phyloP scores from a whole-genome alignment of 768 basidiomycete genomes.

The Dendrothele bispora region DNA sequence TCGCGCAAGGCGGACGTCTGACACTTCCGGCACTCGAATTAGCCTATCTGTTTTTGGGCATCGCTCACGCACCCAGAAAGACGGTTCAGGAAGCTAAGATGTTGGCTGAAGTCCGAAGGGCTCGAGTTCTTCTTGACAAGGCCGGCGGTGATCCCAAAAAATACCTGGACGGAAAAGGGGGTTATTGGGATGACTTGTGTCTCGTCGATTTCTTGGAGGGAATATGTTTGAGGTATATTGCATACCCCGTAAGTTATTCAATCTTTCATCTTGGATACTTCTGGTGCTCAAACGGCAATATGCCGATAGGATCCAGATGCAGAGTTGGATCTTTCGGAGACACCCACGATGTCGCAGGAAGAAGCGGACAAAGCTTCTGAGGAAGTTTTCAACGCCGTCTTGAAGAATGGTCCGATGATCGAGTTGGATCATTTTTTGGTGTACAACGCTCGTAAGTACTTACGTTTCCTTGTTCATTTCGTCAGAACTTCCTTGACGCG shows the following conservation, averaged over 20 bases:
- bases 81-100: conserved; percentile 56
- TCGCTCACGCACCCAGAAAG: conserved; percentile 77
- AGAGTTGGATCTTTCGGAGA: conserved; percentile 41
- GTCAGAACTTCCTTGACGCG: background rate
- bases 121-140: conserved; percentile 40
- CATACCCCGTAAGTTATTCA: conserved; percentile 69
- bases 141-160: conserved; percentile 17
- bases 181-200: conserved; percentile 90
- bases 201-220: conserved; percentile 83
- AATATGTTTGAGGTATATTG: conserved; percentile 78
- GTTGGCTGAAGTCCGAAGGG: conserved; percentile 62
- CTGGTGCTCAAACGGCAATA: too few relatives aligned
- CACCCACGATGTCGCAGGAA: conserved; percentile 35
- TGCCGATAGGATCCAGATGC: conserved; percentile 60
- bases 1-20: conserved; percentile 66
- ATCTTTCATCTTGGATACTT: too few relatives aligned
- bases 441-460: conserved; percentile 80
- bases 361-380: conserved; percentile 56
- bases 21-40: conserved; percentile 83
- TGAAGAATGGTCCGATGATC: conserved; percentile 68
- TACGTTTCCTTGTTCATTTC: background rate
- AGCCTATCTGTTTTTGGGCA: conserved; percentile 74
- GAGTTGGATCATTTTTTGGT: conserved; percentile 88
- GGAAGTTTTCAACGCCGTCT: conserved; percentile 63
- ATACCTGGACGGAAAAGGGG: conserved; percentile 33